Evolutionary conservation across 129 eudicot species (phyloP).

Genomic region (Flaveria brownii): DNA sequence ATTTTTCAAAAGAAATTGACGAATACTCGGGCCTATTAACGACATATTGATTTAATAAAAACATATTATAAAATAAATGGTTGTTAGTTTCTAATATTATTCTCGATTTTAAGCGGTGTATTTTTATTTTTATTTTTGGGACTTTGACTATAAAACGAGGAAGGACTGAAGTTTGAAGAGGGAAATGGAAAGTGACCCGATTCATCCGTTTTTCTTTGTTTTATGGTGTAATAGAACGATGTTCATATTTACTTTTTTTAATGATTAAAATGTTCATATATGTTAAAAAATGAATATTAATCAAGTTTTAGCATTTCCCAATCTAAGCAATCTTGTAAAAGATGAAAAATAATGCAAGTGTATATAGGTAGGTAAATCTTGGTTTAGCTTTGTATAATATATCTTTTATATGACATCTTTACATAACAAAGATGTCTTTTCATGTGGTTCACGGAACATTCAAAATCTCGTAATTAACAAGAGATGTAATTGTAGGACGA

Average conservation of each 20-base stretch:
- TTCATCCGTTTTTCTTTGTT: neutral
- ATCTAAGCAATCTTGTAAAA: too few relatives aligned
- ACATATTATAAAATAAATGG: neutral
- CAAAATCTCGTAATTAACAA: too few relatives aligned
- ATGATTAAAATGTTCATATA: neutral
- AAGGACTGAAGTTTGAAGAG: neutral
- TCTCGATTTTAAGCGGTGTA: neutral
- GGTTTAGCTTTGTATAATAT: too few relatives aligned
- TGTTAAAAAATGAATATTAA: too few relatives aligned
- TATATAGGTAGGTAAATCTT: too few relatives aligned
- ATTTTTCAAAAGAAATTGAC: neutral
- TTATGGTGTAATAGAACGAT: neutral
- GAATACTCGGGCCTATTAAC: neutral
- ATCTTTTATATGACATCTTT: too few relatives aligned
- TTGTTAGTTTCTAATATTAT: neutral
- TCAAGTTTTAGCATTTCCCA: too few relatives aligned
- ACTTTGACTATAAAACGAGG: slow-evolving; percentile 13
- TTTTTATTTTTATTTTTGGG: neutral
- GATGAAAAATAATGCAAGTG: too few relatives aligned
- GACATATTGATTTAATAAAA: neutral
- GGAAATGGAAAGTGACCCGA: slow-evolving; percentile 21
- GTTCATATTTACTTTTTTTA: neutral
- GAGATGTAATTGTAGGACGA: too few relatives aligned
- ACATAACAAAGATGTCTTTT: too few relatives aligned
- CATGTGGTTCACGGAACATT: too few relatives aligned